A percentile compares a stretch with the other conserved stretches of the same genome.
These are phyloP conservation scores for Colletotrichum sp. DNA, from an alignment of 2,329 filamentous ascomycete genomes.

Conservation along the genomic window DNA sequence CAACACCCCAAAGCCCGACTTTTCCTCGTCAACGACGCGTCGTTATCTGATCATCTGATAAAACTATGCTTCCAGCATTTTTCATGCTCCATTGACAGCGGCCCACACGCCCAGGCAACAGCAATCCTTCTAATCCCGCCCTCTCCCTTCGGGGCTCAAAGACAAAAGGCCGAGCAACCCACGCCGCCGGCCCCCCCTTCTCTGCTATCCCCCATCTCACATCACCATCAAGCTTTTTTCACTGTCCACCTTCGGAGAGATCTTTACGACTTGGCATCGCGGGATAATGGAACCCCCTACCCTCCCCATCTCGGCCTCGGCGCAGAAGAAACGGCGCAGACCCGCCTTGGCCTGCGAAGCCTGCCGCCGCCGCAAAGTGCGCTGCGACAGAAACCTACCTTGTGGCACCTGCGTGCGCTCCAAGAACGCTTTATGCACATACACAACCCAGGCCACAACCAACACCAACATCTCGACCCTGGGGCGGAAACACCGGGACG, in stretches of 20 bases:
- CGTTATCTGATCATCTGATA: slow-evolving; percentile 10
- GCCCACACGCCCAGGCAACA: not conserved
- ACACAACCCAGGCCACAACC: slow-evolving; percentile 40
- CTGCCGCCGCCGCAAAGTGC: slow-evolving; percentile 66
- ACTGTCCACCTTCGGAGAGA: not conserved
- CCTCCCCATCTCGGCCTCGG: not conserved
- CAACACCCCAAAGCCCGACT: not conserved
- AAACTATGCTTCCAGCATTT: not conserved
- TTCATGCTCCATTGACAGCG: not conserved
- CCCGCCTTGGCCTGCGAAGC: slow-evolving; percentile 57
- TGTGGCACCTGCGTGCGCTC: slow-evolving; percentile 66
- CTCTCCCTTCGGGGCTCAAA: not conserved
- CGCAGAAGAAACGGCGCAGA: slow-evolving; percentile 42
- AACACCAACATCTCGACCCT: not conserved
- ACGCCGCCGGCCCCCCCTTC: not conserved
- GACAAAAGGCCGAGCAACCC: slow-evolving; percentile 14
- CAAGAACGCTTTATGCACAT: slow-evolving; percentile 59
- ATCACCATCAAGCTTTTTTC: not conserved
- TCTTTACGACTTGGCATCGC: not conserved
- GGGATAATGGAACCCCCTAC: not conserved
- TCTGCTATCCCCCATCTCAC: not conserved
- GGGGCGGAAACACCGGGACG: not conserved
- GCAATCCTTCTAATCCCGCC: not conserved
- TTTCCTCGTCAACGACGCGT: not conserved
- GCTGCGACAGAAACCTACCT: slow-evolving; percentile 63